Conservation (phyloP, 495 filamentous ascomycete genomes). For the Xeromyces bisporus region DNA sequence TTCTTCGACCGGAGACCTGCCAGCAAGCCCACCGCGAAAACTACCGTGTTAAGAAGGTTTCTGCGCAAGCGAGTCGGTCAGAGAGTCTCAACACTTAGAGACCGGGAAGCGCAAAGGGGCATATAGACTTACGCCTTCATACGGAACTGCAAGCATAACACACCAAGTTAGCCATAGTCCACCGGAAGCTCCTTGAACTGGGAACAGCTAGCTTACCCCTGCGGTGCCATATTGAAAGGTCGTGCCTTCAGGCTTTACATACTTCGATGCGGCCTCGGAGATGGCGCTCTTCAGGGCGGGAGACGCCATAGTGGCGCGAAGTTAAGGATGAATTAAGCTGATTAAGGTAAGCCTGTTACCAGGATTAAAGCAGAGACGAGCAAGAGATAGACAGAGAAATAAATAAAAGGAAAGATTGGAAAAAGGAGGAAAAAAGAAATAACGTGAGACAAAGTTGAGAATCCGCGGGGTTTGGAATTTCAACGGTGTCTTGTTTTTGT, state of each 20-base stretch:
- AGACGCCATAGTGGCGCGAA: constrained; percentile 29
- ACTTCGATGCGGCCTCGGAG: constrained; percentile 25
- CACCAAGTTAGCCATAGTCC: constrained; percentile 9
- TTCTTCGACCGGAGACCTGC: constrained; percentile 83
- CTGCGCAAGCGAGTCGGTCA: constrained; percentile 16
- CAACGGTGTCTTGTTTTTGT: too few relatives aligned
- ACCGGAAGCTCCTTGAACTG: not conserved
- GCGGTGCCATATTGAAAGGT: constrained; percentile 90
- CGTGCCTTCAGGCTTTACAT: constrained; percentile 49
- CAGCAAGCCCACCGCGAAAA: constrained; percentile 79
- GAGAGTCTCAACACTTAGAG: constrained; percentile 12
- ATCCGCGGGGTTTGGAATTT: too few relatives aligned
- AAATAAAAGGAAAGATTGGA: not conserved
- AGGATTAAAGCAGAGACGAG: too few relatives aligned
- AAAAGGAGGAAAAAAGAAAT: too few relatives aligned
- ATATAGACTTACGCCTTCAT: constrained; percentile 54
- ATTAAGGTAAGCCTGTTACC: too few relatives aligned
- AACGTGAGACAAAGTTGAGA: too few relatives aligned
- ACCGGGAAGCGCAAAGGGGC: constrained; percentile 12
- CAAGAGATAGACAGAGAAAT: too few relatives aligned
- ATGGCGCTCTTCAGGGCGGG: constrained; percentile 28
- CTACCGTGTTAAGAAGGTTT: constrained; percentile 62
- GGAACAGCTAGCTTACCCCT: constrained; percentile 39
- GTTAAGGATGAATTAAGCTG: not conserved
- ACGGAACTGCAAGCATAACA: constrained; percentile 41